Percentiles rank a stretch among this genome's conserved stretches.
Conservation (phyloP, 2,329 filamentous ascomycete species). For the Tricladium varicosporioides region DNA sequence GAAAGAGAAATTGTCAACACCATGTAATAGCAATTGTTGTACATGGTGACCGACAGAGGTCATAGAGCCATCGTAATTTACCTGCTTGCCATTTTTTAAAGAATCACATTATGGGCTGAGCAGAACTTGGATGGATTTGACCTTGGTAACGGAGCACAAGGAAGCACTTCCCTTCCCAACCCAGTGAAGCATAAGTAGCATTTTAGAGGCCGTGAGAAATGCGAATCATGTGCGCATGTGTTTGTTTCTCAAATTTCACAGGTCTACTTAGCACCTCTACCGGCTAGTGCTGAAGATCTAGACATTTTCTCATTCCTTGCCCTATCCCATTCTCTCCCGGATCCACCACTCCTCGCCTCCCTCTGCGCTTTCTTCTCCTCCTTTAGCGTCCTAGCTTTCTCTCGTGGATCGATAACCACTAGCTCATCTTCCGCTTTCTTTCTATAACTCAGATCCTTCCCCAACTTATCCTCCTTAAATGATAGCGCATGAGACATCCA, state of each 20-base stretch:
- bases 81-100: too few species aligned
- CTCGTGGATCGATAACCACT: constrained; percentile 88
- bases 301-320: constrained; percentile 57
- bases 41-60: too few species aligned
- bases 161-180: too few species aligned
- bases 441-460: constrained; percentile 88
- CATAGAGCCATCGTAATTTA: too few species aligned
- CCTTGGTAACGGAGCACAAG: too few species aligned
- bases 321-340: constrained; percentile 58
- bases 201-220: too few species aligned
- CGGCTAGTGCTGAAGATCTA: constrained; percentile 50
- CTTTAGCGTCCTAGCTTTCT: constrained; percentile 72
- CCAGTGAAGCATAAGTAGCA: too few species aligned
- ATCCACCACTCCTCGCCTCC: constrained; percentile 48
- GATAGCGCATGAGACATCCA: constrained; percentile 87
- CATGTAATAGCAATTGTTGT: too few species aligned
- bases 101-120: too few species aligned
- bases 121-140: too few species aligned
- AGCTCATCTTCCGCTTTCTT: constrained; percentile 88
- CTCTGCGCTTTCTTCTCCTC: constrained; percentile 61
- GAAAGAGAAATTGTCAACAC: too few species aligned
- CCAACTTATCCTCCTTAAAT: constrained; percentile 85
- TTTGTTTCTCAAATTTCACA: not conserved
- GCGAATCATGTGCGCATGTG: not conserved
- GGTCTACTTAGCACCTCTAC: constrained; percentile 52